Percentiles rank a stretch among this genome's conserved stretches.
Evolutionary conservation across 2,329 filamentous ascomycete species (phyloP).

Genomic region (Penicillium occitanis): DNA sequence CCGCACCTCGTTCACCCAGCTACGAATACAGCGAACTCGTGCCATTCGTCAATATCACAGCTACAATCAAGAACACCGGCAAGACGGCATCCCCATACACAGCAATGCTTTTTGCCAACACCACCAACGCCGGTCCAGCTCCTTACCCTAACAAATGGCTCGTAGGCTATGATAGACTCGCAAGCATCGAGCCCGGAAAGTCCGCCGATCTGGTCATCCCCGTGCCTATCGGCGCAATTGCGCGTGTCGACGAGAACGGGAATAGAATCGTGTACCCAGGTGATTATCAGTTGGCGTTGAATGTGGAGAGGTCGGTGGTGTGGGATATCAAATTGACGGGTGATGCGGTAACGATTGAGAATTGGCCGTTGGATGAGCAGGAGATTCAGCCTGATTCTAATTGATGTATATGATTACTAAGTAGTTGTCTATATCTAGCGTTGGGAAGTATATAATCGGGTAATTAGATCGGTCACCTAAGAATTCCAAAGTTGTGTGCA

Average conservation of each 20-base stretch:
- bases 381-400: constrained; percentile 57
- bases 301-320: constrained; percentile 40
- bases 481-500: neutral
- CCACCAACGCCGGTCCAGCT: constrained; percentile 37
- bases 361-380: constrained; percentile 61
- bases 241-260: constrained; percentile 39
- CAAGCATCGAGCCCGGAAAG: constrained; percentile 27
- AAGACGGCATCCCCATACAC: constrained; percentile 41
- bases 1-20: constrained; percentile 26
- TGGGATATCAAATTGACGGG: constrained; percentile 37
- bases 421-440: too few species aligned
- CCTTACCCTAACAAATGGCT: constrained; percentile 47
- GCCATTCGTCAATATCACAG: constrained; percentile 41
- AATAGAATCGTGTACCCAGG: constrained; percentile 45
- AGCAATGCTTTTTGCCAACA: constrained; percentile 41
- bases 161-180: constrained; percentile 40
- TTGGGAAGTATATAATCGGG: too few species aligned
- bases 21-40: constrained; percentile 35
- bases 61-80: constrained; percentile 41
- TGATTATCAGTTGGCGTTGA: constrained; percentile 42
- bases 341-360: constrained; percentile 31
- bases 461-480: neutral
- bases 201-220: constrained; percentile 34
- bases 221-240: constrained; percentile 41
- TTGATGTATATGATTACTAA: constrained; percentile 54